Conservation (phyloP, 148 eudicot species). For the Pouteria glomerata region DNA sequence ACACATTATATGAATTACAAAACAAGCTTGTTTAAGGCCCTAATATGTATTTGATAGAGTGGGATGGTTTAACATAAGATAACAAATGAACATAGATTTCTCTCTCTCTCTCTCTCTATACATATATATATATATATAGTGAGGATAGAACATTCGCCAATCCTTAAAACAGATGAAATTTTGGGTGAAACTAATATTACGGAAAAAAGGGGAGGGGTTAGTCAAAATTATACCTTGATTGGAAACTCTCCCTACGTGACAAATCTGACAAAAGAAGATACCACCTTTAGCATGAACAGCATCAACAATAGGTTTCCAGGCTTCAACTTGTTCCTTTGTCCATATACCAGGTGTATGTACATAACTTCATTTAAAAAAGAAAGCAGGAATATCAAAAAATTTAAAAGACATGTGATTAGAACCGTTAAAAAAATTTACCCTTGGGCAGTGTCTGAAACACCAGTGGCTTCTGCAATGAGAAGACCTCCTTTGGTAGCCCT, state of each 20-base stretch:
- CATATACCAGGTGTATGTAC: conserved; percentile 44
- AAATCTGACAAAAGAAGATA: conserved; percentile 42
- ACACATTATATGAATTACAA: not conserved
- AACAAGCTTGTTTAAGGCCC: not conserved
- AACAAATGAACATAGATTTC: not conserved
- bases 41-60: not conserved
- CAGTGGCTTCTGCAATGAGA: conserved; percentile 45
- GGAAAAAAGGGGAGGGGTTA: no score
- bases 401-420: no score
- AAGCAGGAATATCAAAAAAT: not conserved
- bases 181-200: not conserved
- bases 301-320: conserved; percentile 55
- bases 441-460: conserved; percentile 43
- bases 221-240: conserved; percentile 24
- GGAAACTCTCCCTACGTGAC: conserved; percentile 50
- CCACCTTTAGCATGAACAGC: conserved; percentile 53
- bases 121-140: no score
- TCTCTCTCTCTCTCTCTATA: no score
- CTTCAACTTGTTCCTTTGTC: conserved; percentile 53
- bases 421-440: conserved; percentile 17
- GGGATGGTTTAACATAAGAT: not conserved
- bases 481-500: conserved; percentile 46
- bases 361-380: conserved; percentile 21
- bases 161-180: no score
- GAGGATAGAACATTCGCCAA: not conserved